These are phyloP conservation scores for Phytophthora uliginosa DNA, from an alignment of 352 stramenopile genomes.

Conservation along the genomic window DNA sequence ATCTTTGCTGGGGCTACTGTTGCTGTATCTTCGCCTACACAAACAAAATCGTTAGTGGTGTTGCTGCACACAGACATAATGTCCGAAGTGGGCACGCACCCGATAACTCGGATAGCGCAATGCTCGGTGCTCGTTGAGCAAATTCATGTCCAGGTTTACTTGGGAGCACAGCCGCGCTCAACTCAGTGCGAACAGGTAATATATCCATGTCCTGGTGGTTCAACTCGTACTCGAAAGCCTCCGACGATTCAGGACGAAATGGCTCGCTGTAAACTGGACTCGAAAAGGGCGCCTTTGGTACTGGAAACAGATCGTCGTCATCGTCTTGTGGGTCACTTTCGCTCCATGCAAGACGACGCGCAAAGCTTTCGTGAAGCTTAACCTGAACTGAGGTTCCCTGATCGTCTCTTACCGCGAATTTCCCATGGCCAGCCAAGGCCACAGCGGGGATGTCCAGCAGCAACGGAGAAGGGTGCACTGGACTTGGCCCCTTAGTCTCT, in stretches of 20 bases:
- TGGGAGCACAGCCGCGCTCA: not conserved
- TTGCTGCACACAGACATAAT: not conserved
- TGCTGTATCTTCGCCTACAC: not conserved
- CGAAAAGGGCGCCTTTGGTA: constrained; percentile 26
- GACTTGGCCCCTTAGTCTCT: not conserved
- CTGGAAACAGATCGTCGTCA: constrained; percentile 36
- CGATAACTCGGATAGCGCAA: constrained; percentile 23
- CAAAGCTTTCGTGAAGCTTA: constrained; percentile 30
- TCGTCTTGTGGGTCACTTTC: constrained; percentile 7
- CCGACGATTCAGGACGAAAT: not conserved
- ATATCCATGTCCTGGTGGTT: constrained; percentile 11
- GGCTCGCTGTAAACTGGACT: constrained; percentile 22
- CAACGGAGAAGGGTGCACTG: constrained; percentile 17
- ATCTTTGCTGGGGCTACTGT: not conserved
- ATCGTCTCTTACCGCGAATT: constrained; percentile 8
- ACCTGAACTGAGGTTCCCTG: constrained; percentile 17
- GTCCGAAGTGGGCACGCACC: not conserved
- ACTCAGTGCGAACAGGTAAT: constrained; percentile 3
- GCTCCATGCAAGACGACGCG: constrained; percentile 26
- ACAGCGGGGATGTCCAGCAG: constrained; percentile 37
- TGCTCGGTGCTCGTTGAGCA: constrained; percentile 1
- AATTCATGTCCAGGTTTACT: not conserved
- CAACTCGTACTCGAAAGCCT: not conserved
- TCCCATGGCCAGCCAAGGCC: constrained; percentile 13
- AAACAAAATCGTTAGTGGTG: not conserved